Percentiles rank a stretch among this genome's conserved stretches.
These are phyloP conservation scores for Neonectria neomacrospora DNA, from an alignment of 2,329 filamentous ascomycete species.

Conservation along the genomic window DNA sequence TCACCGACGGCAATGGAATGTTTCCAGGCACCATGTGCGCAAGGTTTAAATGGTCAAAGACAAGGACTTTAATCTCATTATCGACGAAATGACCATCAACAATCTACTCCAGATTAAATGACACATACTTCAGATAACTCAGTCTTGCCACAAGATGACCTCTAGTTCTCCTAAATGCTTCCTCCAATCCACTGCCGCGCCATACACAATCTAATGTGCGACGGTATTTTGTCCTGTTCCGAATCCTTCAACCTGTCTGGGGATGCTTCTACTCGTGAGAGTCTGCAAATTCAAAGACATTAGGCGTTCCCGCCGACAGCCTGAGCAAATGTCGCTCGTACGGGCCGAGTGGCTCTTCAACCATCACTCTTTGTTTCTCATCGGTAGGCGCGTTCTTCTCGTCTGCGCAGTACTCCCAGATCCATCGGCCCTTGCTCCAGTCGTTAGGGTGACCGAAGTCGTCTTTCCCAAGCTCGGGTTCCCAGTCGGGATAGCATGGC, in stretches of 20 bases:
- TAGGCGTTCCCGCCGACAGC: constrained; percentile 56
- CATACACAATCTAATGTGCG: too few relatives aligned
- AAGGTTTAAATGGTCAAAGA: neutral
- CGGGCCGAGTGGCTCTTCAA: constrained; percentile 65
- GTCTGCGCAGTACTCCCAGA: constrained; percentile 64
- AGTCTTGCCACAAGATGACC: neutral
- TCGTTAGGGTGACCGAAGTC: constrained; percentile 39
- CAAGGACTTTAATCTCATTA: neutral
- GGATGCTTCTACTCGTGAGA: constrained; percentile 11
- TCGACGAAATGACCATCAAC: too few relatives aligned
- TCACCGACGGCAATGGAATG: too few relatives aligned
- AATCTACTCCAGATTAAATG: neutral
- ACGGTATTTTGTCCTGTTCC: neutral
- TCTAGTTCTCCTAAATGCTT: too few relatives aligned
- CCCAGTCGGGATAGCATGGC: constrained; percentile 48
- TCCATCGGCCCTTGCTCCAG: constrained; percentile 55
- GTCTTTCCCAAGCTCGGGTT: constrained; percentile 41
- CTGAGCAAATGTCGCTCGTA: constrained; percentile 62
- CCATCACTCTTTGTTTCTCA: constrained; percentile 55
- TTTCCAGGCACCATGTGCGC: neutral
- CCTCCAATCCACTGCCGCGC: neutral
- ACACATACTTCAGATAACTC: neutral
- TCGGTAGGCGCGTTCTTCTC: constrained; percentile 54
- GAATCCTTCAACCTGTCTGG: neutral
- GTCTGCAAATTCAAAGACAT: constrained; percentile 57